Conservation (phyloP, 202 grass and related monocot species). For the Panicum hallii region DNA sequence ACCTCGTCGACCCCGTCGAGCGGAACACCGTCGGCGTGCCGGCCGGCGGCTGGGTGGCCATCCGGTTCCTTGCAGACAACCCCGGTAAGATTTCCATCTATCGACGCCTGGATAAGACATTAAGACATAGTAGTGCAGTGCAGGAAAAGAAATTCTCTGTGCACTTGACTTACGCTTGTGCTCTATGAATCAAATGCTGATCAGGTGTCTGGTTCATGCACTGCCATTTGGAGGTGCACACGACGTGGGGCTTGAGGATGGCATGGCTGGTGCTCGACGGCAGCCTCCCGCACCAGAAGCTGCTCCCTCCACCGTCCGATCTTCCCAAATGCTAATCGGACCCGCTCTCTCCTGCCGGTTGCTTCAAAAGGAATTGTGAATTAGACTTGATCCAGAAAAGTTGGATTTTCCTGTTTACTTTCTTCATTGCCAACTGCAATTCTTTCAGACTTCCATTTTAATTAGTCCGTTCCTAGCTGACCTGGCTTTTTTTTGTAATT, state of each 20-base stretch:
- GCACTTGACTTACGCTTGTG: not conserved
- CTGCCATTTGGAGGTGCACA: constrained; percentile 84
- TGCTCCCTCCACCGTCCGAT: constrained; percentile 75
- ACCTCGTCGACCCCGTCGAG: constrained; percentile 85
- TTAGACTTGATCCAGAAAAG: constrained; percentile 9
- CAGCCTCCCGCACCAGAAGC: constrained; percentile 64
- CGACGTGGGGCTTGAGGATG: constrained; percentile 76
- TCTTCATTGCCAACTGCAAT: constrained; percentile 44
- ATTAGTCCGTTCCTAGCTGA: constrained; percentile 31
- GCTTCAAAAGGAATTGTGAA: constrained; percentile 36
- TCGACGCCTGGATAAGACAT: no score
- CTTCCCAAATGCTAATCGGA: constrained; percentile 68
- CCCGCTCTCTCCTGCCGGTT: not conserved
- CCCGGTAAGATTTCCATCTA: constrained; percentile 47
- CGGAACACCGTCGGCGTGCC: constrained; percentile 85
- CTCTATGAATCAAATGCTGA: not conserved
- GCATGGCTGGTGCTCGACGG: constrained; percentile 81
- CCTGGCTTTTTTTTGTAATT: not conserved
- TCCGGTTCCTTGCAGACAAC: constrained; percentile 81
- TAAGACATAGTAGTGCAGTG: not conserved
- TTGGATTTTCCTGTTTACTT: not conserved
- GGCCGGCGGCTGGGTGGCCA: constrained; percentile 76
- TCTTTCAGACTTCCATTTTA: constrained; percentile 26
- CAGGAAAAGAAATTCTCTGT: not conserved
- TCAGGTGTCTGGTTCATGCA: constrained; percentile 95